Evolutionary conservation across 2,329 filamentous ascomycete species (phyloP).

Genomic region (Trichoderma aggressivum): DNA sequence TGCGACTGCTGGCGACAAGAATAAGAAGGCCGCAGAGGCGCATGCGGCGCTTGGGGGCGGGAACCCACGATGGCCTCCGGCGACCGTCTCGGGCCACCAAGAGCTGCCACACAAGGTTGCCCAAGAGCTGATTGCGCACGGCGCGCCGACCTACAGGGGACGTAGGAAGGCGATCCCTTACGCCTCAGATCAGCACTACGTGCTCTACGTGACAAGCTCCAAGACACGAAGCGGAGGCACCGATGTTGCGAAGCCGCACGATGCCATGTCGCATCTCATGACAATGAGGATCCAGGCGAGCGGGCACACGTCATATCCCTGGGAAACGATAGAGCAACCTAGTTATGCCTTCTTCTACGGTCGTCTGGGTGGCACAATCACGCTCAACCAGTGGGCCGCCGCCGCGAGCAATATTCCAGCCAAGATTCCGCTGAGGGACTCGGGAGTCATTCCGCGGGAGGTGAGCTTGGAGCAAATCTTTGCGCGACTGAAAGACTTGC

Average conservation of each 20-base stretch:
- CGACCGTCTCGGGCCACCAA: slow-evolving; percentile 45
- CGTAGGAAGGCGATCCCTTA: slow-evolving; percentile 53
- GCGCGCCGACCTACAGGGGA: slow-evolving; percentile 56
- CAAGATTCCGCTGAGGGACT: slow-evolving; percentile 55
- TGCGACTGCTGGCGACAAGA: not conserved
- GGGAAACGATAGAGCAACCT: slow-evolving; percentile 72
- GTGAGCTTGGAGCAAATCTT: slow-evolving; percentile 57
- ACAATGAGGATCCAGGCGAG: slow-evolving; percentile 48
- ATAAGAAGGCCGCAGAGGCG: not conserved
- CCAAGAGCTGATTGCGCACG: slow-evolving; percentile 55
- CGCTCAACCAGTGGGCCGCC: slow-evolving; percentile 66
- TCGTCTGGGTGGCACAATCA: slow-evolving; percentile 64
- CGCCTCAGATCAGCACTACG: slow-evolving; percentile 52
- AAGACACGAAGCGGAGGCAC: slow-evolving; percentile 40
- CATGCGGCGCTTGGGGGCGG: not conserved
- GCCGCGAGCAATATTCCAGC: slow-evolving; percentile 56
- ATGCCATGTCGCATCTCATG: slow-evolving; percentile 58
- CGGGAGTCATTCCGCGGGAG: slow-evolving; percentile 57
- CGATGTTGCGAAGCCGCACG: slow-evolving; percentile 50
- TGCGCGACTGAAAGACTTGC: slow-evolving; percentile 56
- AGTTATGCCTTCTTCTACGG: slow-evolving; percentile 68
- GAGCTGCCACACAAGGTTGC: slow-evolving; percentile 53
- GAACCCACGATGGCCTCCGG: slow-evolving; percentile 54
- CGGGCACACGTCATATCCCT: slow-evolving; percentile 49
- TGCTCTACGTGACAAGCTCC: slow-evolving; percentile 49